Evolutionary conservation across 2,329 filamentous ascomycete species (phyloP).

Genomic region (Zalaria sp.): DNA sequence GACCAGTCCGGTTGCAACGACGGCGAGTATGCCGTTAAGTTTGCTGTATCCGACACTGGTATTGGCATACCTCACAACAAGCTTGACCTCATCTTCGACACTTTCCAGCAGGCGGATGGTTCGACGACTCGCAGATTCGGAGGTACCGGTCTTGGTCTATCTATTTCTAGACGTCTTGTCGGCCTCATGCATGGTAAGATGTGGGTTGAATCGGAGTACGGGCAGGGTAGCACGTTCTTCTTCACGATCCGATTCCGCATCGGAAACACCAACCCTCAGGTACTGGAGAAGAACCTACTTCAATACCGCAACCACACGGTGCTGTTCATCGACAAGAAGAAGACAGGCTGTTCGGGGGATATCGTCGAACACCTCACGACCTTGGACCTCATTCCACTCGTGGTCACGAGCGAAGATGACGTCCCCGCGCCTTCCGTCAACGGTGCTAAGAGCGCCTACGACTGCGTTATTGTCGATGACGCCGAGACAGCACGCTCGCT

Average conservation of each 20-base stretch:
- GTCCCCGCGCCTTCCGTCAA: slow-evolving; percentile 42
- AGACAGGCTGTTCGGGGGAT: slow-evolving; percentile 61
- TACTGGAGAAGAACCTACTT: slow-evolving; percentile 69
- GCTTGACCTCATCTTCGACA: slow-evolving; percentile 93
- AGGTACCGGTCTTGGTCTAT: slow-evolving; percentile 83
- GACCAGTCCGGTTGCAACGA: slow-evolving; percentile 49
- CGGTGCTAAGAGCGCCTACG: slow-evolving; percentile 54
- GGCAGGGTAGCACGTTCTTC: slow-evolving; percentile 85
- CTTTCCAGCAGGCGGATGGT: slow-evolving; percentile 95
- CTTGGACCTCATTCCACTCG: slow-evolving; percentile 67
- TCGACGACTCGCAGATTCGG: slow-evolving; percentile 94
- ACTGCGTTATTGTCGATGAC: slow-evolving; percentile 91
- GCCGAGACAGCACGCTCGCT: slow-evolving; percentile 79
- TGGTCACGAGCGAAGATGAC: slow-evolving; percentile 65
- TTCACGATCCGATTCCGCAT: slow-evolving; percentile 88
- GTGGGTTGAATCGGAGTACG: slow-evolving; percentile 88
- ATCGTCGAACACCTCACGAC: slow-evolving; percentile 65
- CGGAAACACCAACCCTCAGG: slow-evolving; percentile 61
- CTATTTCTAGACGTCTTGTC: slow-evolving; percentile 88
- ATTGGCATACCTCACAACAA: slow-evolving; percentile 95
- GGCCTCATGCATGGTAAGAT: slow-evolving; percentile 94
- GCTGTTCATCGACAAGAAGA: slow-evolving; percentile 84
- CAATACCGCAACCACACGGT: slow-evolving; percentile 91
- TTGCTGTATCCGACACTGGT: slow-evolving; percentile 88
- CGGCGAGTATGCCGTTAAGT: slow-evolving; percentile 86